Conservation (phyloP, 352 stramenopile genomes). For the Phytopythium montanum region DNA sequence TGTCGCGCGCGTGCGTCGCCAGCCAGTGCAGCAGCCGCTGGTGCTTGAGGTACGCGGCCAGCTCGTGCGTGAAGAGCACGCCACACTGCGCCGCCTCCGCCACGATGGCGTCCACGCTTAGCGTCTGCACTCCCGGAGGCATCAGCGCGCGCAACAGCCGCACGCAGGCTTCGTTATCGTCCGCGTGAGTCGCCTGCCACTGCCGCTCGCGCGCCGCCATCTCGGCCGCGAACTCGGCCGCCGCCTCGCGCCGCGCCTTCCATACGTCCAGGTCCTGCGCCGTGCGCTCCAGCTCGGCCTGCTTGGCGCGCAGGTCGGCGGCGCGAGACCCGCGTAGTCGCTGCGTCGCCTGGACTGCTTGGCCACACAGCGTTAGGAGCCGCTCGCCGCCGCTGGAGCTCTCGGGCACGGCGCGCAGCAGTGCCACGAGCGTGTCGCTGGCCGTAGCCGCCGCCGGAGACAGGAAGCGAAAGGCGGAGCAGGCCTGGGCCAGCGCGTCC, state of each 20-base stretch:
- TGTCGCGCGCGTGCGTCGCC: constrained; percentile 67
- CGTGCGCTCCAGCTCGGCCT: constrained; percentile 46
- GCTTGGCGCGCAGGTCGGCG: constrained; percentile 47
- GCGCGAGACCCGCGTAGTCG: constrained; percentile 42
- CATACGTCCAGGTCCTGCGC: constrained; percentile 66
- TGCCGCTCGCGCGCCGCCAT: constrained; percentile 41
- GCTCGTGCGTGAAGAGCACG: constrained; percentile 69
- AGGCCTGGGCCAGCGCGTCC: constrained; percentile 31
- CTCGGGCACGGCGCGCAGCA: constrained; percentile 38
- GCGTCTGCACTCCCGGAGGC: constrained; percentile 47
- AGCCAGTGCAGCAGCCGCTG: constrained; percentile 78
- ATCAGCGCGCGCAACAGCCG: constrained; percentile 43
- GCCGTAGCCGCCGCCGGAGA: constrained; percentile 19
- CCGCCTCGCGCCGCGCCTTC: constrained; percentile 49
- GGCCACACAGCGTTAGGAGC: constrained; percentile 38
- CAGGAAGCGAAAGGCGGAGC: constrained; percentile 30
- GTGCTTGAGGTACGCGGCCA: constrained; percentile 75
- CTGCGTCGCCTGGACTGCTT: constrained; percentile 38
- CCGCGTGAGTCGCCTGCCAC: constrained; percentile 38
- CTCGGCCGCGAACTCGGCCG: constrained; percentile 54
- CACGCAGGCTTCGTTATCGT: constrained; percentile 37
- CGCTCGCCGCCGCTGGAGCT: constrained; percentile 44
- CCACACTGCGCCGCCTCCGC: constrained; percentile 23
- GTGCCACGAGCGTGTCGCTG: constrained; percentile 18
- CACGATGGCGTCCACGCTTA: constrained; percentile 56